Evolutionary conservation across 495 filamentous ascomycete species (phyloP).

Genomic region (Penicillium lagena): DNA sequence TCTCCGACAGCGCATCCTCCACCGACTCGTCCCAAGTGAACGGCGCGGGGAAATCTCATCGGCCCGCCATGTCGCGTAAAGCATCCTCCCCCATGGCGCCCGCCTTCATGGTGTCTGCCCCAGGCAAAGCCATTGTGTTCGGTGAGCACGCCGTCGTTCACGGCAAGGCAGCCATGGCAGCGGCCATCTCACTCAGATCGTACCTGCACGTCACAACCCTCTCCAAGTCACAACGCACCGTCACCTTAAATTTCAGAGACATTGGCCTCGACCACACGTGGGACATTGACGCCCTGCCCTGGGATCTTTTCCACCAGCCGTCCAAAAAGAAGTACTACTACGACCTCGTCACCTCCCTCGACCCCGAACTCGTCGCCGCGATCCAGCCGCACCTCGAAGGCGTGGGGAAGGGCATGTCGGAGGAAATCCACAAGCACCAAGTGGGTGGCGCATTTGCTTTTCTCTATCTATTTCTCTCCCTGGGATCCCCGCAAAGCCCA

Average conservation of each 20-base stretch:
- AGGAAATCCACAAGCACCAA: slow-evolving; percentile 69
- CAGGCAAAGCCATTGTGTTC: slow-evolving; percentile 95
- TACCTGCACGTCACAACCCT: slow-evolving; percentile 91
- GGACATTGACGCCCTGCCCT: slow-evolving; percentile 86
- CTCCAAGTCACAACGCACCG: slow-evolving; percentile 75
- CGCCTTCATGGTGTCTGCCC: slow-evolving; percentile 94
- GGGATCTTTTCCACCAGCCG: slow-evolving; percentile 69
- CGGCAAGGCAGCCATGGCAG: slow-evolving; percentile 93
- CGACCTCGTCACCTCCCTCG: slow-evolving; percentile 75
- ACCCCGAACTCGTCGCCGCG: slow-evolving; percentile 69
- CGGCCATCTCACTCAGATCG: slow-evolving; percentile 87
- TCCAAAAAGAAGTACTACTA: slow-evolving; percentile 91
- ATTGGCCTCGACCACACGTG: slow-evolving; percentile 81
- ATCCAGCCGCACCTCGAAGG: slow-evolving; percentile 66
- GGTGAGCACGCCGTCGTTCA: slow-evolving; percentile 96
- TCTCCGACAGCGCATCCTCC: slow-evolving; percentile 18
- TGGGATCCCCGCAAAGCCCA: slow-evolving; percentile 69
- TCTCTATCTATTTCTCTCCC: slow-evolving; percentile 85
- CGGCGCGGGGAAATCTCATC: slow-evolving; percentile 8
- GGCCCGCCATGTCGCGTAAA: slow-evolving; percentile 34
- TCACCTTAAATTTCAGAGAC: slow-evolving; percentile 83
- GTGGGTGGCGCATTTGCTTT: slow-evolving; percentile 75
- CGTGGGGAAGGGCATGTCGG: slow-evolving; percentile 58
- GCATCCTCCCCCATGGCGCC: slow-evolving; percentile 58
- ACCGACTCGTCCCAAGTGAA: slow-evolving; percentile 12